Evolutionary conservation across 192 early-diverging fungal species (phyloP).

Genomic region (Backusella morwellensis): DNA sequence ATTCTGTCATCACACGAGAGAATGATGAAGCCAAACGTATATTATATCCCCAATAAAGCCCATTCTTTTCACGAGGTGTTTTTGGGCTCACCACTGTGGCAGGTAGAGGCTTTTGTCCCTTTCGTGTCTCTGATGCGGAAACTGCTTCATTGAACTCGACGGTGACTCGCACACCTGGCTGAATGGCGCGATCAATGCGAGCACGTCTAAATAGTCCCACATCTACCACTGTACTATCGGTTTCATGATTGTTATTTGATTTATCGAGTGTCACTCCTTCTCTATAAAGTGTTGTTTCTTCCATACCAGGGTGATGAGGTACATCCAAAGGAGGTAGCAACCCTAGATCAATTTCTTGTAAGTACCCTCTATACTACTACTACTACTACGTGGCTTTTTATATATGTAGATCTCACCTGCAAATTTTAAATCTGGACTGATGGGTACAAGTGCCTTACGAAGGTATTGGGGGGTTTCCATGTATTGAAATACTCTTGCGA

Average conservation of each 20-base stretch:
- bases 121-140: constrained; percentile 18
- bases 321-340: constrained; percentile 63
- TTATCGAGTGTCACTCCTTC: constrained; percentile 56
- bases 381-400: not conserved
- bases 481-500: constrained; percentile 65
- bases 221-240: constrained; percentile 45
- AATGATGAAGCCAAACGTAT: constrained; percentile 57
- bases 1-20: constrained; percentile 61
- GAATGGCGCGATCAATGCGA: constrained; percentile 48
- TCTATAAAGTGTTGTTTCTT: constrained; percentile 56
- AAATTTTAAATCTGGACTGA: constrained; percentile 62
- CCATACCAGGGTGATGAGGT: constrained; percentile 63
- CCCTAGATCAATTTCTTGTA: constrained; percentile 18
- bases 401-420: constrained; percentile 33
- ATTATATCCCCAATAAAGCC: constrained; percentile 70
- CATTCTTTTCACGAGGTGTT: constrained; percentile 54
- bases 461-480: constrained; percentile 71
- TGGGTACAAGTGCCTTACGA: constrained; percentile 64
- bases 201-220: constrained; percentile 49
- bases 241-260: constrained; percentile 15
- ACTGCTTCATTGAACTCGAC: constrained; percentile 41
- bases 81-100: constrained; percentile 60
- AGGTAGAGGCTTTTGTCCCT: constrained; percentile 40
- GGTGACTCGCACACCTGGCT: constrained; percentile 61
- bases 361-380: not conserved